Base-by-base conservation (phyloP, 2,329 filamentous ascomycete genomes). In the Cadophora sp. region DNA sequence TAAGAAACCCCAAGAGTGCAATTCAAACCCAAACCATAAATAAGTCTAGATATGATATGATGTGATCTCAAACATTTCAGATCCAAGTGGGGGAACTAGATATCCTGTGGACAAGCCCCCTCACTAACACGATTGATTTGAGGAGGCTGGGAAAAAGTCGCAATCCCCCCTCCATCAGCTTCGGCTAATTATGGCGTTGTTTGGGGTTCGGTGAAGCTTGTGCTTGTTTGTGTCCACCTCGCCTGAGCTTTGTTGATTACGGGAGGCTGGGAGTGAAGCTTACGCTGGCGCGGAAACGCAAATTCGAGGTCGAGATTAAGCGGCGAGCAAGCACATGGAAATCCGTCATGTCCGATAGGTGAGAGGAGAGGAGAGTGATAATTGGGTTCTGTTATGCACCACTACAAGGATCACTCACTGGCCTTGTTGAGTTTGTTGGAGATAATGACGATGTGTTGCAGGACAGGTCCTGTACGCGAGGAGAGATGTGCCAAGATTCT, bases 111-210 rank as follows among this genome's bases (percentile, higher is more conserved):
- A 45, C 30, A 59, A 39, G 39, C 53, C 56, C 39, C 56, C 39
- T 45, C 56, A 45, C 41, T 59, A 59, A 39, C 36, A 45, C 20
- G 45, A 45, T 59, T 39, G 55, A 56, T 30, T 59, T 39, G 55
- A 56, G 39, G 56, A 20, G 56, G 56, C 20, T 59, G 56, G 56
- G 56, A 45, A n/a, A 13, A 41, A 59, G 36, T 59, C 20, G 41
- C 45, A 59, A 59, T 59, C 18, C 20, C 2, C 4, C 3, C 4
- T 30, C 27, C 18, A 27, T 6, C 27, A 36, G 27, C 33, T 58
- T 14, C 30, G 53, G 53, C n/a, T n/a, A n/a, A n/a, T n/a, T n/a
- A n/a, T n/a, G n/a, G n/a, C n/a, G n/a, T n/a, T n/a, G n/a, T n/a
- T n/a, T n/a, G n/a, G n/a, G n/a, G n/a, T n/a, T n/a, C n/a, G 36